phyloP scores from a whole-genome alignment of 2,329 filamentous ascomycete species.

The Blumeriella jaapii region DNA sequence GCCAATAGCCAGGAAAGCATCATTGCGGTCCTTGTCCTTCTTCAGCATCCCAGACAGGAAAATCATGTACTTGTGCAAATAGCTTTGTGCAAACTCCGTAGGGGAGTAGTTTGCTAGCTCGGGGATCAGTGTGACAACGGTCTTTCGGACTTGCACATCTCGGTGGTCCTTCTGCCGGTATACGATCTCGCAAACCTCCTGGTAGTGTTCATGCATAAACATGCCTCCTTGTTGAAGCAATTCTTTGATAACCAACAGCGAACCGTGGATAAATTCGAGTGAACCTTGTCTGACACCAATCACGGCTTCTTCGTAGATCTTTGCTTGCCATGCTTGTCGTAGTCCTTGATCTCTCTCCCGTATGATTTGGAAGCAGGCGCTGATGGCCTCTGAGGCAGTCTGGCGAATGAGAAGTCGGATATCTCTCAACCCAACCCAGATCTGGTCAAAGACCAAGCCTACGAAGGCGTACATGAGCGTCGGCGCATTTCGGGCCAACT shows the following conservation, averaged over 20 bases:
- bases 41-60: constrained; percentile 90
- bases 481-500: constrained; percentile 83
- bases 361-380: constrained; percentile 92
- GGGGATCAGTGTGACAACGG: constrained; percentile 83
- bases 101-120: constrained; percentile 89
- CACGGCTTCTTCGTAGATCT: constrained; percentile 79
- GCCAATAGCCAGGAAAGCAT: constrained; percentile 90
- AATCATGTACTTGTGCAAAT: constrained; percentile 94
- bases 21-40: constrained; percentile 86
- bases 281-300: constrained; percentile 69
- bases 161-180: constrained; percentile 87
- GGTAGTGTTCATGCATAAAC: constrained; percentile 97
- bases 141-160: constrained; percentile 76
- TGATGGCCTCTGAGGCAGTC: constrained; percentile 85
- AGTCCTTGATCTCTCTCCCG: constrained; percentile 82
- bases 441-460: constrained; percentile 86
- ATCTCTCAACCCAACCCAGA: constrained; percentile 90
- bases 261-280: constrained; percentile 87
- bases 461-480: constrained; percentile 95
- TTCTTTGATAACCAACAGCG: constrained; percentile 83
- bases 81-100: constrained; percentile 73
- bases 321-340: constrained; percentile 77
- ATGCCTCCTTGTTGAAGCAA: constrained; percentile 90
- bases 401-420: constrained; percentile 83
- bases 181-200: constrained; percentile 85